Base-by-base conservation (phyloP, 306 rosid species). In the Trichosanthes cucumerina region DNA sequence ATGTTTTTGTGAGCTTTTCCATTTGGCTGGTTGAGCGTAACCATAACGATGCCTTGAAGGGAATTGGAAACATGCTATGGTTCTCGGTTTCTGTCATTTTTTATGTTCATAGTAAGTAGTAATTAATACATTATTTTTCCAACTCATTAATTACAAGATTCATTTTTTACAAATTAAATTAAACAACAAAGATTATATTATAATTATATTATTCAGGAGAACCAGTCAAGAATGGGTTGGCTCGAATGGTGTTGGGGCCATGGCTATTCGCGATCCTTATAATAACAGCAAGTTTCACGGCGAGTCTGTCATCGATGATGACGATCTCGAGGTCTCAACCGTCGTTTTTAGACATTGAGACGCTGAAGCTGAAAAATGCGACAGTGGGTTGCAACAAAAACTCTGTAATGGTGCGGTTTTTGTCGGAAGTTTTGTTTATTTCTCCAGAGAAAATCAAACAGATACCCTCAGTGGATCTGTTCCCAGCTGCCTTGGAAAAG, bases 51-150 rank as follows among this genome's bases (percentile, higher is more conserved):
- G 89, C 86, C 65, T 36, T 89, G 21, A 62, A 52, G 56, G 87
- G 87, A 9, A 26, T 88, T 5, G 88, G 91, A 12, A 57, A 76
- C 76, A 84, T 88, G 86, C 80, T 88, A 33, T 91, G 92, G 97
- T 88, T 89, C 76, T 83, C 85, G 44, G 84, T 88, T 64, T 86
- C 84, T 3, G 44, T 86, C 79, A 62, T 89, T 21, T 87, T 57
- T 90, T 85, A 62, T 70, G 83, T 83, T 0, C 88, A 88, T 15
- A 81, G 93, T 91, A 89, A 88, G 88, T 85, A 9, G 23, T 5
- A 21, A 5, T 49, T 49, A 12, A 28, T 28, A 28, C 33, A 1
- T 12, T 47, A 47, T 14, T 15, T 49, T 49, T 49, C 19, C 19
- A 49, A 49, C 33, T n/a, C n/a, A n/a, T n/a, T n/a, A n/a, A n/a